Percentiles rank a stretch among this genome's conserved stretches.
Evolutionary conservation across 768 basidiomycete genomes (phyloP).

Genomic region (Rhodocollybia butyracea): DNA sequence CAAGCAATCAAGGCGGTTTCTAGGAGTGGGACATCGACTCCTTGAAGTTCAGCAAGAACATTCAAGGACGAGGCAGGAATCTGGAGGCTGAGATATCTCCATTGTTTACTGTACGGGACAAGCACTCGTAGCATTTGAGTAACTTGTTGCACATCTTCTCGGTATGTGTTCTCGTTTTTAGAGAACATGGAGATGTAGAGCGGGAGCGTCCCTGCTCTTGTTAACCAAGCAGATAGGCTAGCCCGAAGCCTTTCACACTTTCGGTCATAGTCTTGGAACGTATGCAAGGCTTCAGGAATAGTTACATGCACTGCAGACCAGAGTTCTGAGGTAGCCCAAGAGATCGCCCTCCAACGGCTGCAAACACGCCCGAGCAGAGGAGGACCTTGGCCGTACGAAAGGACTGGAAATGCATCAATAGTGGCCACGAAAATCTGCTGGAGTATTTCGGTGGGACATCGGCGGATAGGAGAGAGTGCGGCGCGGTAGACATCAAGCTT

Average conservation of each 20-base stretch:
- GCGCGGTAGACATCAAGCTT: not conserved
- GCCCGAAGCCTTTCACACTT: not conserved
- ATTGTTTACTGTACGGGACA: not conserved
- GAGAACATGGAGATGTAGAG: not conserved
- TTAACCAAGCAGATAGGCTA: not conserved
- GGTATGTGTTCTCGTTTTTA: not conserved
- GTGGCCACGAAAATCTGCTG: not conserved
- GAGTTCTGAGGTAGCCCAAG: not conserved
- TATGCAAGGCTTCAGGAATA: not conserved
- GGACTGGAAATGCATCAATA: not conserved
- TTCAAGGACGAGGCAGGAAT: not conserved
- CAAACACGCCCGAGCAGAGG: not conserved
- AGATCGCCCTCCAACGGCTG: conserved; percentile 5
- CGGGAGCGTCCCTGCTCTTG: not conserved
- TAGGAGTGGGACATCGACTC: not conserved
- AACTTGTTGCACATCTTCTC: not conserved
- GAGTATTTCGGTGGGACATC: conserved; percentile 1
- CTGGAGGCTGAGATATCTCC: conserved; percentile 2
- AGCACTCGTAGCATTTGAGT: not conserved
- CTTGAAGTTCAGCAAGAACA: not conserved
- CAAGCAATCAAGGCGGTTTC: not conserved
- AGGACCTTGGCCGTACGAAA: not conserved
- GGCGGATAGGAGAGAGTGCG: not conserved
- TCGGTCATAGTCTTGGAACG: not conserved
- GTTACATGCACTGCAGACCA: conserved; percentile 3